These are phyloP conservation scores for Klebsormidium nitens DNA, from an alignment of 139 green algal species.

Conservation along the genomic window DNA sequence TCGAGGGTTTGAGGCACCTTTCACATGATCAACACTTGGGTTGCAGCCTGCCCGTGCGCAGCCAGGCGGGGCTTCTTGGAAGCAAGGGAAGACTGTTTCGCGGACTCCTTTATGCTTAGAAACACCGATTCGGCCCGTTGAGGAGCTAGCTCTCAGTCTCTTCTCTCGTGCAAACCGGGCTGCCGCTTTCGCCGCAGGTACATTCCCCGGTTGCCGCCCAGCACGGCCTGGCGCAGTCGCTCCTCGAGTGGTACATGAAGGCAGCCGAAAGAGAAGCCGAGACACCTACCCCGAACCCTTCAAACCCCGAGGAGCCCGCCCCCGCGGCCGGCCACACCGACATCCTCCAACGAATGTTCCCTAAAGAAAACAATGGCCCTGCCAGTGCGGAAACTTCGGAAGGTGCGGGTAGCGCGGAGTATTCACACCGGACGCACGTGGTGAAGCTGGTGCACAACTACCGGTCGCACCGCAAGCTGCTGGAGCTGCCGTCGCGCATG, in stretches of 20 bases:
- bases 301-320: neutral
- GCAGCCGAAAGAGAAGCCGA: too few species aligned
- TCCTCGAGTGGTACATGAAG: conserved; percentile 26
- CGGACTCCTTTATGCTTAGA: neutral
- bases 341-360: too few species aligned
- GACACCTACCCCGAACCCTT: neutral
- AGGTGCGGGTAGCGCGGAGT: neutral
- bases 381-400: neutral
- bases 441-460: conserved; percentile 31
- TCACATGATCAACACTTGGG: too few species aligned
- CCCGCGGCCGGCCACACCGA: neutral
- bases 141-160: too few species aligned
- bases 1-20: neutral
- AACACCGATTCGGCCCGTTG: neutral
- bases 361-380: neutral
- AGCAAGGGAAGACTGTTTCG: neutral
- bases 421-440: neutral
- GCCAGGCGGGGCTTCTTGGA: neutral
- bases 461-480: conserved; percentile 13
- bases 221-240: conserved; percentile 3
- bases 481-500: conserved; percentile 27
- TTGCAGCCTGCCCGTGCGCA: neutral
- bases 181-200: conserved; percentile 2
- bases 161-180: neutral
- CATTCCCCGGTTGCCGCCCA: conserved; percentile 10